Evolutionary conservation across 352 stramenopile genomes (phyloP).

Genomic region (Phytophthora rubi): DNA sequence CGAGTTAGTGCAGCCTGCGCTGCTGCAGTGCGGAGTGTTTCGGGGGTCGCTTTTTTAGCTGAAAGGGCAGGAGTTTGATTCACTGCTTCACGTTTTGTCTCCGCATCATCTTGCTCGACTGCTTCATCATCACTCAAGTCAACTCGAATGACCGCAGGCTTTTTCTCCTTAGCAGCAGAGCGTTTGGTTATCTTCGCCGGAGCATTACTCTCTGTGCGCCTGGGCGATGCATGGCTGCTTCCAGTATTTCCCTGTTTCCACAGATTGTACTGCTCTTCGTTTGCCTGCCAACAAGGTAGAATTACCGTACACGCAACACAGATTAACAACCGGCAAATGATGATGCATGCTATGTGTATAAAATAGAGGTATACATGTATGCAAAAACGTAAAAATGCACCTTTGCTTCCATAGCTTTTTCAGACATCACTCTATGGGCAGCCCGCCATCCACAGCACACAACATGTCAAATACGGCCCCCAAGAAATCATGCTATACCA

Average conservation of each 20-base stretch:
- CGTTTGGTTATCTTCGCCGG: slow-evolving; percentile 4
- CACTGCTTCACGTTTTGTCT: slow-evolving; percentile 22
- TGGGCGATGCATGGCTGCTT: slow-evolving; percentile 2
- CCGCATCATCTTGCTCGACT: slow-evolving; percentile 11
- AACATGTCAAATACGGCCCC: slow-evolving; percentile 5
- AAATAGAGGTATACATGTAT: not conserved
- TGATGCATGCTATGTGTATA: not conserved
- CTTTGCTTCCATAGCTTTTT: slow-evolving; percentile 84
- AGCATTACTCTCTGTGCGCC: slow-evolving; percentile 10
- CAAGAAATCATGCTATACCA: not conserved
- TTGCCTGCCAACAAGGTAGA: slow-evolving; percentile 41
- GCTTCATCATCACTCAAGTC: slow-evolving; percentile 25
- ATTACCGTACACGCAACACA: not conserved
- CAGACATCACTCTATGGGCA: slow-evolving; percentile 57
- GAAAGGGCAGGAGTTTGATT: slow-evolving; percentile 37
- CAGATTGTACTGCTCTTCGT: slow-evolving; percentile 71
- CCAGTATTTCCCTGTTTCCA: slow-evolving; percentile 54
- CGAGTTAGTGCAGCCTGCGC: slow-evolving; percentile 65
- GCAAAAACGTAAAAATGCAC: slow-evolving; percentile 29
- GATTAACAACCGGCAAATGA: not conserved
- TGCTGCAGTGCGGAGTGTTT: slow-evolving; percentile 50
- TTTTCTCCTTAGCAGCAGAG: slow-evolving; percentile 22
- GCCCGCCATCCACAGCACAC: slow-evolving; percentile 7
- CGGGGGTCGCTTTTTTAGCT: slow-evolving; percentile 36
- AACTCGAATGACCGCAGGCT: slow-evolving; percentile 26